A percentile compares a stretch with the other conserved stretches of the same genome.
Evolutionary conservation across 805 yeast species (phyloP).

Genomic region (Phaffomyces thermotolerans): DNA sequence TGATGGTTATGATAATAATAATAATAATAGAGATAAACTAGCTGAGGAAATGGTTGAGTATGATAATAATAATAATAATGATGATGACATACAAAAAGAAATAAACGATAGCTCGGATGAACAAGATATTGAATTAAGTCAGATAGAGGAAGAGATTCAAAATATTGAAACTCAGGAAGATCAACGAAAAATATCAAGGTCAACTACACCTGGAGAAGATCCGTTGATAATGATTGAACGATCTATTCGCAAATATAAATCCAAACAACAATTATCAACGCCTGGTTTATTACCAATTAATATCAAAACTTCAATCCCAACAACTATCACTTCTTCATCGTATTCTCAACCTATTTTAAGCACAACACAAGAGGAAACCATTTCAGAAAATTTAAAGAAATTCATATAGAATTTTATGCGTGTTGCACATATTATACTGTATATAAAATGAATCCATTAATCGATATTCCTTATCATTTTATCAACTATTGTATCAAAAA

Average conservation of each 20-base stretch:
- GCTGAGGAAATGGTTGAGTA: neutral
- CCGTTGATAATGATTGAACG: constrained; percentile 4
- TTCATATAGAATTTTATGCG: neutral
- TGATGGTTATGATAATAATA: neutral
- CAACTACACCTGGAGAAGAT: neutral
- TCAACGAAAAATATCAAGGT: neutral
- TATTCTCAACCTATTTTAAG: neutral
- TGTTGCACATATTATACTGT: no score
- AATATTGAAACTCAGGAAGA: neutral
- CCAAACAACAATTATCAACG: neutral
- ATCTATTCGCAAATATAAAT: constrained; percentile 5
- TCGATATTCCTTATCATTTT: constrained; percentile 23
- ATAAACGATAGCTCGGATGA: neutral
- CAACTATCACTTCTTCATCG: neutral
- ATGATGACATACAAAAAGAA: neutral
- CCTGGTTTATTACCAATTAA: neutral
- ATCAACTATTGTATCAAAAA: constrained; percentile 41
- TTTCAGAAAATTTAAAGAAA: constrained; percentile 7
- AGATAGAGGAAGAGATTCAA: neutral
- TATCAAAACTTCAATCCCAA: neutral
- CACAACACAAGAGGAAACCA: neutral
- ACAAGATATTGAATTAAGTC: neutral
- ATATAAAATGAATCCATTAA: constrained; percentile 11
- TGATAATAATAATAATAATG: neutral
- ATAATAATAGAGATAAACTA: neutral